Evolutionary conservation across 352 stramenopile genomes (phyloP).

Genomic region (Paralagenidium karlingii): DNA sequence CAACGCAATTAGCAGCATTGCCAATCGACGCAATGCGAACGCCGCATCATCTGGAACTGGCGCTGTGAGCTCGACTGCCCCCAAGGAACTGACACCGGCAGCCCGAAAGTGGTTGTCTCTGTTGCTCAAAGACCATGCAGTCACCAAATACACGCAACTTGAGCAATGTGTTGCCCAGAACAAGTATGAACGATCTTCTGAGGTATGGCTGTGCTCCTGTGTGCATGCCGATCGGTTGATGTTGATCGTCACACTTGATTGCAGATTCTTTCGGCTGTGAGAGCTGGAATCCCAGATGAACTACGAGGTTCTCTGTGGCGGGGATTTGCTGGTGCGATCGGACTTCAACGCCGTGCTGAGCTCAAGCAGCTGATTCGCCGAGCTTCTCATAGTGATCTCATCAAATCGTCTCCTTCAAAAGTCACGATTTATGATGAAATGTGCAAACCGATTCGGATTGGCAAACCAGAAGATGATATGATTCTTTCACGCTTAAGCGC

Average conservation of each 20-base stretch:
- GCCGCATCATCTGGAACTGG: constrained; percentile 4
- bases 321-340: constrained; percentile 47
- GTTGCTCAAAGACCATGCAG: constrained; percentile 56
- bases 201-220: constrained; percentile 16
- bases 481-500: constrained; percentile 42
- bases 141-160: constrained; percentile 74
- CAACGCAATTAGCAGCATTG: too few species aligned
- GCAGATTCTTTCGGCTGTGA: constrained; percentile 62
- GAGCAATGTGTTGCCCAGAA: constrained; percentile 54
- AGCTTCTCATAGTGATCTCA: too few species aligned
- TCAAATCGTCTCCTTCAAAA: too few species aligned
- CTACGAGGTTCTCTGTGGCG: constrained; percentile 61
- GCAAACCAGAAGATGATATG: constrained; percentile 49
- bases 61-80: neutral
- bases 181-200: constrained; percentile 44
- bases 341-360: constrained; percentile 45
- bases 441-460: constrained; percentile 1
- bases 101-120: constrained; percentile 53
- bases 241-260: neutral
- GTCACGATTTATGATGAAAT: too few species aligned
- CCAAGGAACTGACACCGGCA: neutral
- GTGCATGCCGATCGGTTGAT: neutral
- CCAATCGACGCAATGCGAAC: too few species aligned
- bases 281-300: constrained; percentile 64
- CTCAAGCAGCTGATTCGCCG: constrained; percentile 37